Base-by-base conservation (phyloP, 345 rosid species). In the Reutealis trisperma region DNA sequence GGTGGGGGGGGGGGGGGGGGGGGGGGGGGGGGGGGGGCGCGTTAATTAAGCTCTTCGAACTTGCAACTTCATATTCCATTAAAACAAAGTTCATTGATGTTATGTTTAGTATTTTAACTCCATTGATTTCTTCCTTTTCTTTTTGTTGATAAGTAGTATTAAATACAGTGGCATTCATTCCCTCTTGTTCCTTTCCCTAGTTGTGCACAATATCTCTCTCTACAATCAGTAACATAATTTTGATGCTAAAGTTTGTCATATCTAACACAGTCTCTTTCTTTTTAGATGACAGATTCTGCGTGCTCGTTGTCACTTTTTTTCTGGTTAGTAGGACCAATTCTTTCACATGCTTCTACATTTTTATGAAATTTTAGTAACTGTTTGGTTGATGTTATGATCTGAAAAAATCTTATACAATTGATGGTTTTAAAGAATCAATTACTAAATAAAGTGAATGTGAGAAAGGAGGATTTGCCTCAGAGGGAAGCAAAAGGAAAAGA, bases 241-340 rank as follows among this genome's bases (percentile, higher is more conserved):
- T 4, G 34, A 54, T 52, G 30, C 54, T 47, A 37, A 19, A 24
- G 54, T 51, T 74, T 79, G 24, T 73, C 30, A 62, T 62, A 12
- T 75, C 63, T 79, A 19, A 62, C 27, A 22, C n/a, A 14, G 12
- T 14, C n/a, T n/a, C 16, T 72, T 69, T 15, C 52, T 80, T 21
- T 78, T 49, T 71, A 91, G 92, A 81, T 59, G 69, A 68, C 73
- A 76, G 86, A 81, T 64, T 79, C 81, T 32, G 64, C 73, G 25
- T 60, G 65, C 34, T 83, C 80, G 0, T 51, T 63, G 16, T 61
- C 87, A 34, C 19, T 72, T 49, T 79, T n/a, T 83, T 73, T 86
- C 88, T 5, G 97, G 95, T 91, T 55, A 77, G 90, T 47, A 47
- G 41, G 81, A 51, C 61, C 70, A 69, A 44, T 75, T 37, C 55